These are phyloP conservation scores for Kingdonia uniflora DNA, from an alignment of 164 flowering plant species.

Conservation along the genomic window DNA sequence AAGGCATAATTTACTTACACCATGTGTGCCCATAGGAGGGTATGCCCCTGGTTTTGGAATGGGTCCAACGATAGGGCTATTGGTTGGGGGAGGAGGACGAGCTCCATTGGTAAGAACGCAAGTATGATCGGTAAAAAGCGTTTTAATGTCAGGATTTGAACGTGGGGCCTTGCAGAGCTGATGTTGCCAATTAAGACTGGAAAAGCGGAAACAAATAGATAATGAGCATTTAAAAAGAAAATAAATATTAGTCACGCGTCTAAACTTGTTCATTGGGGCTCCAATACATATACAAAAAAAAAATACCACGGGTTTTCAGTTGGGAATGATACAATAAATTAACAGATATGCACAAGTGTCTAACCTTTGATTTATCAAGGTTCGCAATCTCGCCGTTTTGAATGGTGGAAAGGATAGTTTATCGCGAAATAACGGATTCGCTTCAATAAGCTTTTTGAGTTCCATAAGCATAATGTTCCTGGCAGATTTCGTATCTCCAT, in stretches of 20 bases:
- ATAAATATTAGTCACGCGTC: too few species aligned
- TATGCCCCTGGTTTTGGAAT: slow-evolving; percentile 50
- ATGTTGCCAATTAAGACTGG: slow-evolving; percentile 78
- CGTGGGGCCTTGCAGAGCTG: slow-evolving; percentile 71
- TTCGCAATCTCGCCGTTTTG: slow-evolving; percentile 43
- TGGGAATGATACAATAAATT: not conserved
- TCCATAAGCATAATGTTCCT: slow-evolving; percentile 53
- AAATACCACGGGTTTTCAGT: not conserved
- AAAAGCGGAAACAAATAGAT: slow-evolving; percentile 10
- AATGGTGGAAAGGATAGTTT: slow-evolving; percentile 49
- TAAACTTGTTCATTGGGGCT: slow-evolving; percentile 4
- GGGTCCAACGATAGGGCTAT: slow-evolving; percentile 38
- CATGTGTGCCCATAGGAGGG: slow-evolving; percentile 55
- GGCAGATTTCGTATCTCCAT: slow-evolving; percentile 71
- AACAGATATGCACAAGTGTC: not conserved
- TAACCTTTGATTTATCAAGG: slow-evolving; percentile 65
- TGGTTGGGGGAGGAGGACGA: slow-evolving; percentile 41
- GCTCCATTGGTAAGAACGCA: slow-evolving; percentile 47
- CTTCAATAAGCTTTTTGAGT: slow-evolving; percentile 64
- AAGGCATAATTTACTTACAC: slow-evolving; percentile 27
- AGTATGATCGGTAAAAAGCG: slow-evolving; percentile 55
- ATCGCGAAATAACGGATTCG: slow-evolving; percentile 63
- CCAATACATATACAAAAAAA: not conserved
- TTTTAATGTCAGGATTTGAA: slow-evolving; percentile 62
- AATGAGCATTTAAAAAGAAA: not conserved